Evolutionary conservation across 352 stramenopile species (phyloP), one percentile per base, ranked within the genome.

Genomic region (Aphanomyces invadans): DNA sequence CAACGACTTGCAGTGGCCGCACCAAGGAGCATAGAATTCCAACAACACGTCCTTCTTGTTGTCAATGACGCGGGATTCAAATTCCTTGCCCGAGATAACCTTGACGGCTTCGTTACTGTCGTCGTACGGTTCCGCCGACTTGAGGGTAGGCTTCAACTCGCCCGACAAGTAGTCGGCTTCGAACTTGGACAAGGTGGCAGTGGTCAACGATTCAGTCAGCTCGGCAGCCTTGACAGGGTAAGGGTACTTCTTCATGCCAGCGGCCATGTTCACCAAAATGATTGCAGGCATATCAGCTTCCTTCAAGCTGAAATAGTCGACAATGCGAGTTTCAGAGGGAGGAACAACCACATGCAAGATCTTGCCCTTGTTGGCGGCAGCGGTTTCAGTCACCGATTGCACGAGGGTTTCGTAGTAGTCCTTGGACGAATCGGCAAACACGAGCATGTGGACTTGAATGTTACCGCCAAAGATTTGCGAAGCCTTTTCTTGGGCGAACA

Each of bases 261-360:
- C 79, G 52, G 69, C 76, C 90, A 98, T 97, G 76, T 97, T 92
- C 33, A 95, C 88, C 39, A 98, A 72, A 33, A 97, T 78, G 15
- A 93, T 70, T 23, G 79, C 76, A 28, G 94, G 94, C 53, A 98
- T 73, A 66, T 96, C 81, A 31, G 83, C 86, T 29, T 86, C 75
- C 71, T 83, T 88, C 31, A 98, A 71, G 64, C 86, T 90, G 65
- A 98, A 98, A 85, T 96, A 98, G 49, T 97, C 89, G 36, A 98
- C 74, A 31, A 98, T 90, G 51, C 89, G 89, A 42, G 81, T 82
- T 77, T 98, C 90, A 23, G 81, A 87, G 66, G 77, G 74, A 49
- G 85, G 85, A 63, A 98, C 86, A 60, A 94, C 74, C 17, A 98
- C 83, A 77, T 96, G 87, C 49, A 97, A 73, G 60, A 95, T 71